Conservation (phyloP, 108 stramenopile species). For the Fragilariopsis cylindrus region DNA sequence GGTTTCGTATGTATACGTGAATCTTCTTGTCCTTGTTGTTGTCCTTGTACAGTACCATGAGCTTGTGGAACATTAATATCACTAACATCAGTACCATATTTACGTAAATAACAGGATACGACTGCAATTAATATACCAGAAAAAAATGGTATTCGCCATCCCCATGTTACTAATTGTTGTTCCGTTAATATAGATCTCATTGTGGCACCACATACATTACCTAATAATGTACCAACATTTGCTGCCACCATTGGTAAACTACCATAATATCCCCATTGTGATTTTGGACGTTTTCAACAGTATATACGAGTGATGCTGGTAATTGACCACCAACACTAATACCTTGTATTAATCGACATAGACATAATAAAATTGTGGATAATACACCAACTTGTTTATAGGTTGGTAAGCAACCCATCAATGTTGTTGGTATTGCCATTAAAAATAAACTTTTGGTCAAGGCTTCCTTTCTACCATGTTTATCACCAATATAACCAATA, state of each 20-base stretch:
- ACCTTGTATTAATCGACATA: slow-evolving; percentile 67
- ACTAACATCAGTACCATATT: slow-evolving; percentile 48
- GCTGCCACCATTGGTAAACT: slow-evolving; percentile 56
- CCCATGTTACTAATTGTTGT: slow-evolving; percentile 55
- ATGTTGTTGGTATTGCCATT: slow-evolving; percentile 67
- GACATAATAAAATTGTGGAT: slow-evolving; percentile 46
- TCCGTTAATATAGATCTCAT: slow-evolving; percentile 55
- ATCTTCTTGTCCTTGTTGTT: slow-evolving; percentile 14
- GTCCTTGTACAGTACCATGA: too few species aligned
- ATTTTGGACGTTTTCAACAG: slow-evolving; percentile 48
- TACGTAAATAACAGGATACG: slow-evolving; percentile 50
- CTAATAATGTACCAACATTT: slow-evolving; percentile 61
- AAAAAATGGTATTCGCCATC: slow-evolving; percentile 76
- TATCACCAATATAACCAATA: slow-evolving; percentile 67
- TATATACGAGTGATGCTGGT: slow-evolving; percentile 57
- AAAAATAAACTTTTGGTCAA: slow-evolving; percentile 53
- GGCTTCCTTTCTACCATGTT: slow-evolving; percentile 63
- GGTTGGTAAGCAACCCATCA: slow-evolving; percentile 74
- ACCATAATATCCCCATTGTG: slow-evolving; percentile 72
- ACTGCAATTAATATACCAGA: slow-evolving; percentile 64
- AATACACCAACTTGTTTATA: slow-evolving; percentile 49
- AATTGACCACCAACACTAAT: slow-evolving; percentile 68
- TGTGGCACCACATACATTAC: slow-evolving; percentile 54
- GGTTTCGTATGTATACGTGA: background rate
- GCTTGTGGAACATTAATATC: slow-evolving; percentile 13